Base-by-base conservation (phyloP, 768 basidiomycete species). In the Trametes elegans region DNA sequence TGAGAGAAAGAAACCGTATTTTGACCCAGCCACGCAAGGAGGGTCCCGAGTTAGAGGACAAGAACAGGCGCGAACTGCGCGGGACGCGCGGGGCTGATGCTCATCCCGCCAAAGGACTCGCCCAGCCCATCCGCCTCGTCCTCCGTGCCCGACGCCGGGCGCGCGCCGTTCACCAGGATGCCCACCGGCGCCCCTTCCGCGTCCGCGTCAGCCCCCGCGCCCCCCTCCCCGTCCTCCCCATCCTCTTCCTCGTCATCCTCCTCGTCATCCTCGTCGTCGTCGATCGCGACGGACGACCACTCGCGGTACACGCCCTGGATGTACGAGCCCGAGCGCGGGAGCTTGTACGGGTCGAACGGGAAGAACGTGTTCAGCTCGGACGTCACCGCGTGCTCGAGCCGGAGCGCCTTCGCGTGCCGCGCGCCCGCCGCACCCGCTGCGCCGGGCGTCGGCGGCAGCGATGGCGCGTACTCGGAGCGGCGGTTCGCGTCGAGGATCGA, bases 301-400 rank as follows among this genome's bases (percentile, higher is more conserved):
- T 95, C 91, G 40, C 94, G 78, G 65, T 98, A 99, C 24, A 97
- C 81, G 8, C 76, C 77, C 49, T 91, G 84, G 50, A 99, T 88
- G 64, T 85, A 97, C 19, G 71, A 69, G 27, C 80, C 76, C 32
- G 92, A 93, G 53, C 83, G 79, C 0, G 92, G 88, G 5, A 99
- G 83, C 55, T 86, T 89, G 75, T 93, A 98, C 2, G 97, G 97
- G 70, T 99, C 97, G 68, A 99, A 99, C 0, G 97, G 97, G 76
- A 99, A 99, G 76, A 98, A 98, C 10, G 87, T 84, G 66, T 93
- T 93, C 51, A 98, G 77, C 56, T 95, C 93, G 8, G 80, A 75
- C 46, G 81, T 81, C 55, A 76, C 63, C 43, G 72, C 71, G 45
- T 68, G 72, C 7, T 70, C 72, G 41, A 59, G 28, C 36, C 36